These are phyloP conservation scores for Xylariaceae sp. DNA, from an alignment of 2,329 filamentous ascomycete genomes.

Conservation along the genomic window DNA sequence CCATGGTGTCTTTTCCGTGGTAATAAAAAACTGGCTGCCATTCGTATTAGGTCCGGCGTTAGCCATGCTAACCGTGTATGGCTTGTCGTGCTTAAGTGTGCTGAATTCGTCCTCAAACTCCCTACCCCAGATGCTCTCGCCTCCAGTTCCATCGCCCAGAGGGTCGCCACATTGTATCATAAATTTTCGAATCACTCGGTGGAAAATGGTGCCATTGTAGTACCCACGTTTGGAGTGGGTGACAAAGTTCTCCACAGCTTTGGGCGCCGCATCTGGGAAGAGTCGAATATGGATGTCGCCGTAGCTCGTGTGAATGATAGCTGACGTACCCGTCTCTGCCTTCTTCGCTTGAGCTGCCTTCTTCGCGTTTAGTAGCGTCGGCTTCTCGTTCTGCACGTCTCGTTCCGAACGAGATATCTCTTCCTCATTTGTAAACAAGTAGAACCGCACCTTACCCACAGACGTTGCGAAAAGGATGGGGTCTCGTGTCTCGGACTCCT, in stretches of 20 bases:
- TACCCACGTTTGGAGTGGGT: conserved; percentile 89
- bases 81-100: conserved; percentile 89
- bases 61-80: conserved; percentile 96
- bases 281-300: conserved; percentile 94
- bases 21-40: conserved; percentile 97
- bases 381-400: conserved; percentile 95
- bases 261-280: conserved; percentile 91
- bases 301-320: conserved; percentile 88
- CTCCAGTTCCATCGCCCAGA: conserved; percentile 85
- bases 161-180: conserved; percentile 95
- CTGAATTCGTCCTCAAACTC: conserved; percentile 96
- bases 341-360: conserved; percentile 65
- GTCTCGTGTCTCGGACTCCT: conserved; percentile 89
- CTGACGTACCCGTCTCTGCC: conserved; percentile 76
- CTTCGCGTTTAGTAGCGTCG: conserved; percentile 67
- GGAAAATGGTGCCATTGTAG: conserved; percentile 98
- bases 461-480: conserved; percentile 87
- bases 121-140: conserved; percentile 90
- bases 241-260: conserved; percentile 96
- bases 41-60: conserved; percentile 97
- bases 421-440: conserved; percentile 95
- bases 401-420: conserved; percentile 83
- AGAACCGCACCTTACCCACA: conserved; percentile 89
- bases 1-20: conserved; percentile 96
- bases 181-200: conserved; percentile 95